Percentiles rank a stretch among this genome's conserved stretches.
Evolutionary conservation across 2,329 filamentous ascomycete genomes (phyloP).

Genomic region (Exophiala sideris): DNA sequence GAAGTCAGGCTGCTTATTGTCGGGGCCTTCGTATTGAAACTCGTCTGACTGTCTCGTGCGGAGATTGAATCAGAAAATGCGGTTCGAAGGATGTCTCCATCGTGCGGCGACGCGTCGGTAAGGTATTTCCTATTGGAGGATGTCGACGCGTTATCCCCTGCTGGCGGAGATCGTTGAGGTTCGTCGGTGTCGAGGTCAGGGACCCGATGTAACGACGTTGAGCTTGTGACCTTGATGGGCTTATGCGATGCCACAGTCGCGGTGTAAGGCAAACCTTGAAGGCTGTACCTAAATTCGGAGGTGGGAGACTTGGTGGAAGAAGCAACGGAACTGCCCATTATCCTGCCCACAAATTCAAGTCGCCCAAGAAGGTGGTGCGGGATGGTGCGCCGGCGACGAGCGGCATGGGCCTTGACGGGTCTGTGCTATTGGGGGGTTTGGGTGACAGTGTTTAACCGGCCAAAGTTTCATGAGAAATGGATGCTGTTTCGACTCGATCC

Average conservation of each 20-base stretch:
- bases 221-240: conserved; percentile 14
- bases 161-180: conserved; percentile 6
- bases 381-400: conserved; percentile 2
- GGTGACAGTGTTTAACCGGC: background rate
- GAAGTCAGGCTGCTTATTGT: conserved; percentile 22
- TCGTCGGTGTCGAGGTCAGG: conserved; percentile 13
- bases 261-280: conserved; percentile 21
- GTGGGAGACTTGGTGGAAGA: conserved; percentile 9
- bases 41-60: conserved; percentile 21
- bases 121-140: conserved; percentile 22
- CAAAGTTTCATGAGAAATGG: background rate
- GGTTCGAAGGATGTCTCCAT: conserved; percentile 13
- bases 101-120: conserved; percentile 17
- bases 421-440: conserved; percentile 5
- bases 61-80: conserved; percentile 17
- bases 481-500: background rate
- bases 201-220: conserved; percentile 15
- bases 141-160: conserved; percentile 20
- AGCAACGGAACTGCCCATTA: conserved; percentile 15
- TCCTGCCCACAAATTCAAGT: conserved; percentile 4
- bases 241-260: conserved; percentile 15
- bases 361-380: background rate
- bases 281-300: conserved; percentile 16
- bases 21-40: conserved; percentile 18
- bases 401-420: conserved; percentile 9